Evolutionary conservation across 23 red algal species (phyloP), one percentile per base, ranked within the genome.

Genomic region (Cyanidium caldarium): DNA sequence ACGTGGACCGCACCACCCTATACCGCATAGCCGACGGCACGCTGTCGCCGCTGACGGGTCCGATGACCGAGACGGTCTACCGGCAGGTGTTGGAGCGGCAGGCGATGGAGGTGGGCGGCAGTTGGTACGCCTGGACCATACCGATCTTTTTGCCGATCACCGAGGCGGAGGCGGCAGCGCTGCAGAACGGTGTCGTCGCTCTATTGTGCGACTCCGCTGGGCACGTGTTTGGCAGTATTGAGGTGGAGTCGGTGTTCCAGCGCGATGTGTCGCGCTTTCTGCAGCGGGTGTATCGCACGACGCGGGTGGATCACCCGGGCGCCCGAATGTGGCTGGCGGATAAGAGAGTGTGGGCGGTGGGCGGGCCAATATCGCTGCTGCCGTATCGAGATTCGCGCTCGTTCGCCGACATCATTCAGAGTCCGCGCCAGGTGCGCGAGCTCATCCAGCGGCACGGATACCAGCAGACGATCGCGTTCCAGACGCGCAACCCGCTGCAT

Each of bases 401-500:
- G 61, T 94, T 94, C 77, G 80, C 80, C 67, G 77, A 84, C 39
- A 35, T 45, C 44, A 86, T 94, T 65, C 65, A 85, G 75, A 42
- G 37, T 14, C 87, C 87, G 3, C 44, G 19, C 34, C 72, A 75
- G 58, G 80, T 86, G 77, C 81, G 87, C 36, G 78, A 77, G 13
- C 83, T 81, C 40, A 21, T 94, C 26, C 38, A 76, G 28, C 39
- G 80, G 40, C 68, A 81, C 44, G 76, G 37, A 2, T 94, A 57
- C 41, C 80, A 79, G 35, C 73, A 76, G 23, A 67, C 75, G n/a
- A 70, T 94, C 40, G 87, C 81, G 23, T 94, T 94, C 76, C 87
- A 94, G 76, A 94, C 87, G 16, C 81, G 87, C 67, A 94, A 94
- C 66, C 87, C 87, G 30, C 81, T 94, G n/a, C 87, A 94, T 61